Conservation (phyloP, 768 basidiomycete species). For the Lactarius pseudohatsudake region DNA sequence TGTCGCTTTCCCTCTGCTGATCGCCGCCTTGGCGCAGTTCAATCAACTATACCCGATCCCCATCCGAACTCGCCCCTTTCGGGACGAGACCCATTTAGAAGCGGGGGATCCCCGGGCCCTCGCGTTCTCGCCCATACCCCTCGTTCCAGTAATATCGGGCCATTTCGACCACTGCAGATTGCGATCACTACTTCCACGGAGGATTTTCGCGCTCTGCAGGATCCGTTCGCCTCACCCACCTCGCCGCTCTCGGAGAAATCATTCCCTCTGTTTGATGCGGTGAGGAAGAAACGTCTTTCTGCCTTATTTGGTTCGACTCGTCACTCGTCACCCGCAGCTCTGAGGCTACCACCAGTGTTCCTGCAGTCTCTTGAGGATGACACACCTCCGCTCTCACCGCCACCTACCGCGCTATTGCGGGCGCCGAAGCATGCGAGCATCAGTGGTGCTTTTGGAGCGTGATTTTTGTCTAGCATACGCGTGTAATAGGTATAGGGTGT, state of each 20-base stretch:
- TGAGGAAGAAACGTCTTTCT: constrained; percentile 20
- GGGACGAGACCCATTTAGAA: neutral
- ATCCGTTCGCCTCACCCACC: constrained; percentile 22
- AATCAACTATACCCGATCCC: constrained; percentile 20
- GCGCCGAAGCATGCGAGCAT: constrained; percentile 17
- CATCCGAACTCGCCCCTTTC: constrained; percentile 8
- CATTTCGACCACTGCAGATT: neutral
- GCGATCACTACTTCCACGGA: constrained; percentile 9
- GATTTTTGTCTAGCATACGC: constrained; percentile 25
- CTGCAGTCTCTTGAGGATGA: constrained; percentile 12
- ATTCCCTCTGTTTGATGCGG: constrained; percentile 21
- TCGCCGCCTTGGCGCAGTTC: constrained; percentile 11
- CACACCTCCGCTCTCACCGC: constrained; percentile 19
- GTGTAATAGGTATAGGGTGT: constrained; percentile 22
- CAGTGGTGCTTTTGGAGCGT: constrained; percentile 24
- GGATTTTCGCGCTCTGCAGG: constrained; percentile 23
- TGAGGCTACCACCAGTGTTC: constrained; percentile 5
- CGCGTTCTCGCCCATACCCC: constrained; percentile 4
- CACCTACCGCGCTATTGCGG: constrained; percentile 17
- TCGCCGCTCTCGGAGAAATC: constrained; percentile 22
- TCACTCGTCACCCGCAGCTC: constrained; percentile 23
- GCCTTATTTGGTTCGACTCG: constrained; percentile 9
- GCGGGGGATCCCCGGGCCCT: neutral
- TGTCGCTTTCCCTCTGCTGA: constrained; percentile 11
- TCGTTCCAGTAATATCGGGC: constrained; percentile 13